These are phyloP conservation scores for Xylariales sp. DNA, from an alignment of 2,329 filamentous ascomycete species.

Conservation along the genomic window DNA sequence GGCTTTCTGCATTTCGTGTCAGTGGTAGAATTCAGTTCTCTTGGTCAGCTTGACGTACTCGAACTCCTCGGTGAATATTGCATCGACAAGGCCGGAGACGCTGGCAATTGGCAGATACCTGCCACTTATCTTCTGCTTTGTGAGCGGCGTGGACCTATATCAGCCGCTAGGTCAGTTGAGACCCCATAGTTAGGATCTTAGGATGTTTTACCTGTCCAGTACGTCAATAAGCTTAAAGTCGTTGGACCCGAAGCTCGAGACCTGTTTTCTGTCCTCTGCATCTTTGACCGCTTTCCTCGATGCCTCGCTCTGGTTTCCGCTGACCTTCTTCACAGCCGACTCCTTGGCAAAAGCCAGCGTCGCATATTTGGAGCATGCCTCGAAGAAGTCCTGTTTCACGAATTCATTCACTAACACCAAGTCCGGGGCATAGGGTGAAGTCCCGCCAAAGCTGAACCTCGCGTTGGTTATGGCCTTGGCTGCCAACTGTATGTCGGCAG, in stretches of 20 bases:
- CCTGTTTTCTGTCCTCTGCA: slow-evolving; percentile 20
- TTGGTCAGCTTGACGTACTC: slow-evolving; percentile 12
- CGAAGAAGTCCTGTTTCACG: slow-evolving; percentile 48
- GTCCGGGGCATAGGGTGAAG: slow-evolving; percentile 58
- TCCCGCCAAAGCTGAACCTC: slow-evolving; percentile 49
- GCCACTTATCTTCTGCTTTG: slow-evolving; percentile 21
- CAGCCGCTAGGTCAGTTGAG: too few relatives aligned
- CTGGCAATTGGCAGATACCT: slow-evolving; percentile 22
- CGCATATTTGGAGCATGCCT: slow-evolving; percentile 38
- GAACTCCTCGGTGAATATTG: slow-evolving; percentile 20
- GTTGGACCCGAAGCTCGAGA: slow-evolving; percentile 18
- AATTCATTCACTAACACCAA: slow-evolving; percentile 62
- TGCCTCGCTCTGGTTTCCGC: slow-evolving; percentile 15
- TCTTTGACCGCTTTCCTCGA: slow-evolving; percentile 18
- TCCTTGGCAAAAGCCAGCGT: slow-evolving; percentile 19
- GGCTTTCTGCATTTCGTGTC: slow-evolving; percentile 15
- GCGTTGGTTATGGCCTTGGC: slow-evolving; percentile 49
- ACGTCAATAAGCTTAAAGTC: slow-evolving; percentile 23
- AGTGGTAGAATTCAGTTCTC: not conserved
- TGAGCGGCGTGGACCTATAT: slow-evolving; percentile 17
- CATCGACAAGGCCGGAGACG: slow-evolving; percentile 23
- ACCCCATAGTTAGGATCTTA: too few relatives aligned
- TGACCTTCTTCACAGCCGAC: slow-evolving; percentile 12
- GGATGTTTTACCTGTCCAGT: slow-evolving; percentile 17
- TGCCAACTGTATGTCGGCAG: slow-evolving; percentile 47